A percentile compares a stretch with the other conserved stretches of the same genome.
Evolutionary conservation across 2,329 filamentous ascomycete species (phyloP).

Genomic region (Neonectria punicea): DNA sequence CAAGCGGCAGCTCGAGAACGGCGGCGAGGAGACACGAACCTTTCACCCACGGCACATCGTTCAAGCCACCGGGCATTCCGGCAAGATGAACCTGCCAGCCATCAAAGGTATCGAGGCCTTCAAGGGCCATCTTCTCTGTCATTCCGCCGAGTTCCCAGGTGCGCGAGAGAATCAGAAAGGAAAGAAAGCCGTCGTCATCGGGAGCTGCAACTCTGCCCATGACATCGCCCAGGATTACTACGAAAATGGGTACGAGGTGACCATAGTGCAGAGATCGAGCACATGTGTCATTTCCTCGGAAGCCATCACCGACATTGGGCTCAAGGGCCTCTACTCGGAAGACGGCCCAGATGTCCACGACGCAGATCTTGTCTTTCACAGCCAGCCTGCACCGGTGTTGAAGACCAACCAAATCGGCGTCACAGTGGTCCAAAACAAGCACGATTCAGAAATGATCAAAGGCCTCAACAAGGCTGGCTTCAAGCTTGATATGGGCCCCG

Average conservation of each 20-base stretch:
- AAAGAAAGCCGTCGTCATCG: conserved; percentile 73
- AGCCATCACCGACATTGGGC: conserved; percentile 58
- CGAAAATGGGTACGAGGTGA: conserved; percentile 74
- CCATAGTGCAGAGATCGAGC: conserved; percentile 74
- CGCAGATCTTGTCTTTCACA: conserved; percentile 20
- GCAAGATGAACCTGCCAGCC: conserved; percentile 19
- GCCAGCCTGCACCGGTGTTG: conserved; percentile 11
- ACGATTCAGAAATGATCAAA: conserved; percentile 52
- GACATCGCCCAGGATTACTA: conserved; percentile 76
- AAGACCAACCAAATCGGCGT: conserved; percentile 46
- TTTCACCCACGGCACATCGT: conserved; percentile 19
- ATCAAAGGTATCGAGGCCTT: conserved; percentile 11
- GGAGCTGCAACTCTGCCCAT: conserved; percentile 75
- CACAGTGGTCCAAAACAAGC: conserved; percentile 46
- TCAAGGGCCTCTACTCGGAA: conserved; percentile 18
- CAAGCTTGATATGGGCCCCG: conserved; percentile 66
- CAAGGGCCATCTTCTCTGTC: conserved; percentile 19
- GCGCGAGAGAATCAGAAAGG: conserved; percentile 45
- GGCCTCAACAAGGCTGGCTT: conserved; percentile 68
- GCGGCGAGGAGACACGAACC: conserved; percentile 6
- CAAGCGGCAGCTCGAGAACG: conserved; percentile 9
- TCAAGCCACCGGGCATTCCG: conserved; percentile 21
- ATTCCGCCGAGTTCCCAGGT: conserved; percentile 19
- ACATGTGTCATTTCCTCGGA: conserved; percentile 71
- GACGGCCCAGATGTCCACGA: conserved; percentile 18